phyloP scores from a whole-genome alignment of 2,329 filamentous ascomycete species.

The Endoconidiophora laricicola region DNA sequence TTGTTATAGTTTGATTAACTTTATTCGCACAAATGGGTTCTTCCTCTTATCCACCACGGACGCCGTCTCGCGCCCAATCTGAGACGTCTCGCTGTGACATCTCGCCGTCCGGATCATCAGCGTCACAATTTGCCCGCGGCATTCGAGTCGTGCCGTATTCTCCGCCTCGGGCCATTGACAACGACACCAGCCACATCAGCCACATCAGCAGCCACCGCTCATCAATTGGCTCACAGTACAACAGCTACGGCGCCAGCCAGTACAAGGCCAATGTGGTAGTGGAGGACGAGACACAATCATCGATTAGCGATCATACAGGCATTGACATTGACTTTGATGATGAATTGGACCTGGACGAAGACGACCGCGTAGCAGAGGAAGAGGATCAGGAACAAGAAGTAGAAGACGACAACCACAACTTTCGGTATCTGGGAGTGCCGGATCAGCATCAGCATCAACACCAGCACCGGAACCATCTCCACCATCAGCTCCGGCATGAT shows the following conservation, averaged over 20 bases:
- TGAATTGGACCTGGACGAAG: background rate
- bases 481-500: background rate
- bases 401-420: background rate
- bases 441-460: background rate
- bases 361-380: slow-evolving; percentile 1
- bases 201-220: slow-evolving; percentile 11
- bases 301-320: background rate
- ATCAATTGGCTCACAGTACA: slow-evolving; percentile 8
- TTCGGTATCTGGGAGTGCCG: background rate
- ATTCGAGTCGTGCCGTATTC: slow-evolving; percentile 35
- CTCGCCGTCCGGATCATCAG: slow-evolving; percentile 12
- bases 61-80: slow-evolving; percentile 13
- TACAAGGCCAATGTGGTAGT: slow-evolving; percentile 10
- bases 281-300: slow-evolving; percentile 5
- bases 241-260: too few species aligned
- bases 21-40: background rate
- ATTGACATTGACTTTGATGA: slow-evolving; percentile 1
- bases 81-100: slow-evolving; percentile 7
- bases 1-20: too few species aligned
- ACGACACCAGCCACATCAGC: slow-evolving; percentile 15
- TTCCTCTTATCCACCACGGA: slow-evolving; percentile 16
- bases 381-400: background rate
- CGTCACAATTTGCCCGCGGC: slow-evolving; percentile 21
- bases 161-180: slow-evolving; percentile 24
- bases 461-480: slow-evolving; percentile 1